Base-by-base conservation (phyloP, 352 stramenopile genomes). In the Globisporangium nagaii region DNA sequence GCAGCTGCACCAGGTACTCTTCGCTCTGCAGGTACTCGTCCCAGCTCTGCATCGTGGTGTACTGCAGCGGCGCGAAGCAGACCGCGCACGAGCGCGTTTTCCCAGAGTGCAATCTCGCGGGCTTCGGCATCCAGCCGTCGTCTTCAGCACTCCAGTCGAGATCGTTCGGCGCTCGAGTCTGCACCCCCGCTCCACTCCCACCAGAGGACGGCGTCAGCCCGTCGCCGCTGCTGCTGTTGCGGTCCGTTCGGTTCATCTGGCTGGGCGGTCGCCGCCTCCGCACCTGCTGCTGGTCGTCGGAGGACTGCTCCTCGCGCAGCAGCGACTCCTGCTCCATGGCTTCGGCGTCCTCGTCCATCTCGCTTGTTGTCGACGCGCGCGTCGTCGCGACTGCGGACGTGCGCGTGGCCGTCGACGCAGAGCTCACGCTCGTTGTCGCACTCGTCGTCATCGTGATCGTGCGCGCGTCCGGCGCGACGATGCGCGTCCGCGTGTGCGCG, bases 111-210 rank as follows among this genome's bases (percentile, higher is more conserved):
- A 95, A 58, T 2, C 79, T 71, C 10, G 83, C 83, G 0, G 85
- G 75, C 32, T 92, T 93, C 40, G 85, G 83, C 75, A 95, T 90
- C 85, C 85, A 95, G 1, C 76, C 79, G 60, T 91, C 81, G 19
- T 86, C 80, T 30, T 81, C 71, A n/a, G 53, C 47, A 12, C 42
- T 41, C 56, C 56, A 63, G 35, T 63, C 56, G 8, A 56, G 48
- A 13, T 61, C 54, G 19, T 36, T 39, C 28, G 53, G 17, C 4
- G 36, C 19, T 20, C 40, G 24, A 30, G n/a, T 42, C 15, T 31
- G 4, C n/a, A 20, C 4, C 6, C 24, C 6, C 11, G 25, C 19
- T 12, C 24, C 32, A 19, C 12, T 24, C 28, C 35, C 48, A 12
- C 36, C 19, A 15, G 32, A 32, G 25, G 24, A 28, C 19, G 36